Conservation (phyloP, 306 rosid species). For the Elaeagnus macrophylla region DNA sequence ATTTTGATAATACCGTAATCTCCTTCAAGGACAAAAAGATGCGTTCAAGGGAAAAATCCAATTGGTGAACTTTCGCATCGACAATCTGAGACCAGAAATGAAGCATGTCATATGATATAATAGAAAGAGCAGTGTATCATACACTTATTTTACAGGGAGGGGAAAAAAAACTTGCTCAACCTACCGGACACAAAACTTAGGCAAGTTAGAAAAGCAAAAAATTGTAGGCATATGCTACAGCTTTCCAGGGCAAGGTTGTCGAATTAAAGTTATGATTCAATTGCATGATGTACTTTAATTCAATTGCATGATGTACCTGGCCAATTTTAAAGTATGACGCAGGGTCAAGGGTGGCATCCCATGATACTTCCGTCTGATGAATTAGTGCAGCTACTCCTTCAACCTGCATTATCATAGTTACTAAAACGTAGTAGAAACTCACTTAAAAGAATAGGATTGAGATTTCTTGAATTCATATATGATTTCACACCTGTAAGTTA, state of each 20-base stretch:
- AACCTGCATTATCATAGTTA: constrained; percentile 37
- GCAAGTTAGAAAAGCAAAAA: too few species aligned
- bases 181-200: not conserved
- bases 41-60: constrained; percentile 68
- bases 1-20: constrained; percentile 41
- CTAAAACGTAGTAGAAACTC: constrained; percentile 12
- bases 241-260: not conserved
- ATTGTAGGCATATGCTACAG: not conserved
- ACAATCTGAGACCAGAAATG: constrained; percentile 45
- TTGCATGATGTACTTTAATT: constrained; percentile 25
- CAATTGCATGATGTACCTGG: constrained; percentile 44
- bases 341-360: constrained; percentile 84
- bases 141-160: not conserved
- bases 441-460: constrained; percentile 5
- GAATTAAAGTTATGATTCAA: not conserved
- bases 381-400: constrained; percentile 83
- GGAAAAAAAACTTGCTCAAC: not conserved
- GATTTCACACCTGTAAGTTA: not conserved
- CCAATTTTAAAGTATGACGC: constrained; percentile 70
- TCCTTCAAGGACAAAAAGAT: constrained; percentile 75
- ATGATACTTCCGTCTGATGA: constrained; percentile 88
- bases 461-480: constrained; percentile 13
- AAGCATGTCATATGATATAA: constrained; percentile 10
- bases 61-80: constrained; percentile 84
- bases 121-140: constrained; percentile 10